Evolutionary conservation across 768 basidiomycete species (phyloP).

Genomic region (Suillus spraguei): DNA sequence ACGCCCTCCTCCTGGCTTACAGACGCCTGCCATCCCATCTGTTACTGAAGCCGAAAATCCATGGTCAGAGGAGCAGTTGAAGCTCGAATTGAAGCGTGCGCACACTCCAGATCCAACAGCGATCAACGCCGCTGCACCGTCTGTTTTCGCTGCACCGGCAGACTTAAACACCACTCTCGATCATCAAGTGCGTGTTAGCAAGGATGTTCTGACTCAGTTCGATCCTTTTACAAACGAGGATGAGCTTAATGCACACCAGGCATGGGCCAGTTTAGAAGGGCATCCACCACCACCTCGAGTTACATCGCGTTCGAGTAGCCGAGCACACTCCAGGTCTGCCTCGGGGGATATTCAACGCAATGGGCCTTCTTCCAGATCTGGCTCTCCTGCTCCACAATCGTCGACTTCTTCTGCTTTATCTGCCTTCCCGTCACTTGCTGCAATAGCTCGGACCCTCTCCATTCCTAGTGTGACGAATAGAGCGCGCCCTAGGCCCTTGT

Average conservation of each 20-base stretch:
- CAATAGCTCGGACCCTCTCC: slow-evolving; percentile 66
- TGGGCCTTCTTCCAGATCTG: slow-evolving; percentile 17
- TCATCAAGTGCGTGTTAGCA: slow-evolving; percentile 21
- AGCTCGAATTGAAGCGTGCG: slow-evolving; percentile 13
- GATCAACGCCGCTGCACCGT: slow-evolving; percentile 43
- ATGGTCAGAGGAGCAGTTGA: slow-evolving; percentile 21
- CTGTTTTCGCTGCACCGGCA: slow-evolving; percentile 30
- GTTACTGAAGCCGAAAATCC: slow-evolving; percentile 17
- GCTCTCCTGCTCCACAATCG: slow-evolving; percentile 28
- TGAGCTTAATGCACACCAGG: slow-evolving; percentile 60
- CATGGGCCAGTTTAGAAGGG: slow-evolving; percentile 64
- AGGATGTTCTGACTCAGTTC: slow-evolving; percentile 60
- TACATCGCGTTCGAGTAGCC: slow-evolving; percentile 15
- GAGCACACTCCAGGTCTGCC: slow-evolving; percentile 14
- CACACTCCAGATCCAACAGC: slow-evolving; percentile 46
- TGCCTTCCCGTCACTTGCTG: slow-evolving; percentile 63
- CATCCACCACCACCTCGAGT: slow-evolving; percentile 58
- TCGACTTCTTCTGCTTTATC: slow-evolving; percentile 24
- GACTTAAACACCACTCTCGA: slow-evolving; percentile 11
- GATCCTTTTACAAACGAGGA: slow-evolving; percentile 65
- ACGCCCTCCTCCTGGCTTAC: slow-evolving; percentile 1
- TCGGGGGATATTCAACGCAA: slow-evolving; percentile 15
- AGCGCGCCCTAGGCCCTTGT: slow-evolving; percentile 52
- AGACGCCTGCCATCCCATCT: neutral
- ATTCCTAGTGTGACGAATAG: slow-evolving; percentile 47